phyloP scores from a whole-genome alignment of 2,329 filamentous ascomycete genomes.

The Scedosporium dehoogii region DNA sequence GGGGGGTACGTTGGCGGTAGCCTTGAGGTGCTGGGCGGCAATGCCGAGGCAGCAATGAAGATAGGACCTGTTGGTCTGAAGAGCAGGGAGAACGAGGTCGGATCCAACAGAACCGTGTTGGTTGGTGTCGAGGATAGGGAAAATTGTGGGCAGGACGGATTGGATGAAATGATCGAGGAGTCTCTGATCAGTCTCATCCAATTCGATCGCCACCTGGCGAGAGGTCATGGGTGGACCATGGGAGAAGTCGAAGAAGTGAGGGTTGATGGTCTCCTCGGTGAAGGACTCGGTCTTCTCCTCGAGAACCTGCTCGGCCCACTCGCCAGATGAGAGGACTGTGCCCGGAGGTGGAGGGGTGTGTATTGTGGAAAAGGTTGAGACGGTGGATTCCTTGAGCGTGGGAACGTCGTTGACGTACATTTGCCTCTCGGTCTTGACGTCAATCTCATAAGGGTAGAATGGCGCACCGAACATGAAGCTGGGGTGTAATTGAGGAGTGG shows the following conservation, averaged over 20 bases:
- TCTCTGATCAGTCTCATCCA: conserved; percentile 79
- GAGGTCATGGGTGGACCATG: conserved; percentile 47
- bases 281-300: conserved; percentile 28
- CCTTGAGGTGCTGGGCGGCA: conserved; percentile 84
- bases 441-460: conserved; percentile 79
- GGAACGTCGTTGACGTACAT: conserved; percentile 90
- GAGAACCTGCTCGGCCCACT: conserved; percentile 63
- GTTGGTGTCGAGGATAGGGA: conserved; percentile 84
- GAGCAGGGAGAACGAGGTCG: conserved; percentile 74
- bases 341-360: conserved; percentile 66
- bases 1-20: conserved; percentile 50
- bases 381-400: conserved; percentile 73
- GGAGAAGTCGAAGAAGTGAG: conserved; percentile 72
- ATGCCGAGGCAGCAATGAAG: conserved; percentile 93
- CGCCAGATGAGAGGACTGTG: conserved; percentile 56
- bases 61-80: conserved; percentile 88
- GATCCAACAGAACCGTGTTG: conserved; percentile 74
- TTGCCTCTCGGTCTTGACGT: conserved; percentile 91
- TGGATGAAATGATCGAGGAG: conserved; percentile 86
- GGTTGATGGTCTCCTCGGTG: conserved; percentile 8
- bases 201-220: conserved; percentile 64
- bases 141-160: conserved; percentile 77
- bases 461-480: conserved; percentile 44
- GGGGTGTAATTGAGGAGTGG: conserved; percentile 52
- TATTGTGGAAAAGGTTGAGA: conserved; percentile 89